phyloP scores from a whole-genome alignment of 1,284 basidiomycete species.

The Porogramme epimiltina region DNA sequence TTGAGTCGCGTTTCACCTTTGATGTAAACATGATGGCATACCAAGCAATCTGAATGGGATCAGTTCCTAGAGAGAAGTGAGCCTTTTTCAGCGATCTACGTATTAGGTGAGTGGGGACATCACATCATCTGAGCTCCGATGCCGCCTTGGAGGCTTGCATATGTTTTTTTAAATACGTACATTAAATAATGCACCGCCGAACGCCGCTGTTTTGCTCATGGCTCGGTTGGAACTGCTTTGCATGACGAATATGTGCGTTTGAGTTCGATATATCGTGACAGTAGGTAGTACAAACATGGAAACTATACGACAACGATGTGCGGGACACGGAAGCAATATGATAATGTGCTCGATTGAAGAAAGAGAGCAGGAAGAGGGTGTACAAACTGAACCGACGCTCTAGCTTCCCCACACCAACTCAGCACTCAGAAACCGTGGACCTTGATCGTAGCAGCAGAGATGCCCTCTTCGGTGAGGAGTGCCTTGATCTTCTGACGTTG shows the following conservation, averaged over 20 bases:
- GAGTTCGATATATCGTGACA: constrained; percentile 31
- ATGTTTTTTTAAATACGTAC: no score
- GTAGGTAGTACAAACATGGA: constrained; percentile 31
- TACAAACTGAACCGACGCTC: constrained; percentile 22
- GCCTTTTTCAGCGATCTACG: not conserved
- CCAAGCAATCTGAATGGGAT: constrained; percentile 8
- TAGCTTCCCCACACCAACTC: constrained; percentile 18
- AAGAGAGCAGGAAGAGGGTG: constrained; percentile 21
- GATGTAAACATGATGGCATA: constrained; percentile 13
- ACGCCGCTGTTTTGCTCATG: no score
- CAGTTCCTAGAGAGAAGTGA: not conserved
- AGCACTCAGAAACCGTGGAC: constrained; percentile 79
- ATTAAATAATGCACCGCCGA: no score
- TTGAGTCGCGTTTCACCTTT: constrained; percentile 16
- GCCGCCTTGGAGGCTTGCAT: no score
- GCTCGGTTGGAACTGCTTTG: no score
- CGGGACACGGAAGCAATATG: constrained; percentile 14
- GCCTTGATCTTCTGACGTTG: constrained; percentile 90
- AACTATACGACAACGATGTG: constrained; percentile 20
- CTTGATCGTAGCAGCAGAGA: constrained; percentile 77
- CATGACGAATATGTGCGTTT: not conserved
- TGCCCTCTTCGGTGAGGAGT: constrained; percentile 82
- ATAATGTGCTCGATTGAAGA: constrained; percentile 11
- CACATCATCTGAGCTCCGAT: no score
- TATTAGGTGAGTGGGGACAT: not conserved